Evolutionary conservation across 129 eudicot genomes (phyloP), one percentile per base, ranked within the genome.

Genomic region (Pittosporum tobira): DNA sequence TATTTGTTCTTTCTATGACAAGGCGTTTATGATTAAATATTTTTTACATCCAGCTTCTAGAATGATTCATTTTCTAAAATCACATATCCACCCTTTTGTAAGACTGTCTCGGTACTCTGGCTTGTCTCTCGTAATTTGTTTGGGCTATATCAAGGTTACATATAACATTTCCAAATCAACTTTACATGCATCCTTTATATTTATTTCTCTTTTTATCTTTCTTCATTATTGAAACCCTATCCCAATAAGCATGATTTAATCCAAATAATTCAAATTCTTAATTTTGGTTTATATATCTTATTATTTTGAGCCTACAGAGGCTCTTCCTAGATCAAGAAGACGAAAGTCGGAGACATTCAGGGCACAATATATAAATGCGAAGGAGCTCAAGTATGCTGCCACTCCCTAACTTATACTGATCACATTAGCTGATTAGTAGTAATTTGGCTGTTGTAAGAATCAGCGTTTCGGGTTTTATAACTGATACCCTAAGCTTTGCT

Each of bases 291-390:
- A 4, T 16, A 22, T 45, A 42, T 69, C 31, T 59, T 57, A 18
- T 51, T 69, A 18, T 51, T 69, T 44, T 69, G 64, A 40, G 54
- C 51, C 59, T 31, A 55, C 83, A 87, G 99, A 80, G 48, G 72
- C 77, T 72, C 71, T 76, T 66, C 94, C 96, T 54, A 68, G 75
- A 71, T 66, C 72, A 65, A 72, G 96, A 74, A 77, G 96, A 73
- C 74, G 90, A 66, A 93, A 81, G 31, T 93, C 99, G 16, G 99
- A 93, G 78, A 87, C 96, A 15, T 87, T 77, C 59, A 79, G 94
- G 71, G 80, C 86, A 54, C 94, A 84, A 26, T 84, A 79, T 66
- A 77, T 87, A 63, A 77, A 84, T 53, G 46, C 69, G 47, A 93
- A 93, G 70, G 99, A 93, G 59, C 71, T 93, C 74, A 90, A 81